Evolutionary conservation across 192 early-diverging fungal species (phyloP).

Genomic region (Coemansia sp.): DNA sequence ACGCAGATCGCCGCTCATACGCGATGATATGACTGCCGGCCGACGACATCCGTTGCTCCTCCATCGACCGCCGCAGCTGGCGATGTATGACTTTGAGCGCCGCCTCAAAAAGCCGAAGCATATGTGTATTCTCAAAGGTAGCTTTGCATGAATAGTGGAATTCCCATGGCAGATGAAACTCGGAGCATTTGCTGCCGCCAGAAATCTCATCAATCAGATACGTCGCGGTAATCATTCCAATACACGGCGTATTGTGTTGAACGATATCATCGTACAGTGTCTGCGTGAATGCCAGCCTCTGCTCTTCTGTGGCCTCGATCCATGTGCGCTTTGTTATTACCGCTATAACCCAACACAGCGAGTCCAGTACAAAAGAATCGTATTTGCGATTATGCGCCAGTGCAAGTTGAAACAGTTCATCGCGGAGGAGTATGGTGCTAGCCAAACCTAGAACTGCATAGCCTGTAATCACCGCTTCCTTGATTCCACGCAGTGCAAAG

Average conservation of each 20-base stretch:
- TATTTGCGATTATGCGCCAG: constrained; percentile 22
- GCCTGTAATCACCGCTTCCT: constrained; percentile 35
- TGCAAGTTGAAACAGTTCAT: constrained; percentile 47
- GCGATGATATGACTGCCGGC: constrained; percentile 28
- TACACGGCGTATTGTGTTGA: constrained; percentile 30
- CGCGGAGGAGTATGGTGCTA: constrained; percentile 21
- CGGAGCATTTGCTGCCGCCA: constrained; percentile 50
- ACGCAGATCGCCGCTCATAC: constrained; percentile 45
- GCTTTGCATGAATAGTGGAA: constrained; percentile 51
- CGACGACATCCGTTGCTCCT: constrained; percentile 7
- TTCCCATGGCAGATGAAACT: constrained; percentile 50
- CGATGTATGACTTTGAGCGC: constrained; percentile 44
- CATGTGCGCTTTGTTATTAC: constrained; percentile 52
- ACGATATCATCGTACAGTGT: constrained; percentile 41
- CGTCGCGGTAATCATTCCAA: constrained; percentile 35
- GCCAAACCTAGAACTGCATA: constrained; percentile 28
- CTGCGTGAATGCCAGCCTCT: constrained; percentile 22
- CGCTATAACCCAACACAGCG: constrained; percentile 49
- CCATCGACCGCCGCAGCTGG: constrained; percentile 40
- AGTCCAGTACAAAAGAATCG: constrained; percentile 46
- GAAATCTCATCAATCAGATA: constrained; percentile 50
- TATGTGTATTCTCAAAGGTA: constrained; percentile 40
- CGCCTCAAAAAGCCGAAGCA: constrained; percentile 42
- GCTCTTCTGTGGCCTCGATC: constrained; percentile 36
- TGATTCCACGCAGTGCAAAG: constrained; percentile 53